Evolutionary conservation across 768 basidiomycete species (phyloP).

Genomic region (Tephrocybe rancida): DNA sequence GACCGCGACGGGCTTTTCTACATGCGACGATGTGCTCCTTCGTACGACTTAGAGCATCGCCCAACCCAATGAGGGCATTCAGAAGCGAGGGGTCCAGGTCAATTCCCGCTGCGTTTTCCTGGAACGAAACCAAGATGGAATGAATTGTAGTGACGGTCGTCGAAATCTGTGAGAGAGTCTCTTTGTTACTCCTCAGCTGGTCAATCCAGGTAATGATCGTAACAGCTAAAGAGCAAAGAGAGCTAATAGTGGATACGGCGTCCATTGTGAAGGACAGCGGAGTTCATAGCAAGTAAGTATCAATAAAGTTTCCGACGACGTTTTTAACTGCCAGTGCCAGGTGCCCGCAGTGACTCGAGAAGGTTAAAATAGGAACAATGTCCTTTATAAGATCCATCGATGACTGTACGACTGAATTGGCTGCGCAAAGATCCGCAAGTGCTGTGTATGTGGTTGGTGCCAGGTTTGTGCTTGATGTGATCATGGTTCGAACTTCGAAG

Average conservation of each 20-base stretch:
- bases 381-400: not conserved
- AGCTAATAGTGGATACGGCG: conserved; percentile 9
- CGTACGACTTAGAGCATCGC: conserved; percentile 18
- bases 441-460: not conserved
- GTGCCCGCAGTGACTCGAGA: not conserved
- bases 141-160: conserved; percentile 13
- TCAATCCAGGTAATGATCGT: conserved; percentile 18
- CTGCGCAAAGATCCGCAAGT: conserved; percentile 3
- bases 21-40: conserved; percentile 14
- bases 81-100: conserved; percentile 17
- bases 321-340: not conserved
- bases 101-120: conserved; percentile 3
- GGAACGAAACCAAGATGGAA: conserved; percentile 15
- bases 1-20: conserved; percentile 1
- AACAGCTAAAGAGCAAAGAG: conserved; percentile 18
- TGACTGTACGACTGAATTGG: not conserved
- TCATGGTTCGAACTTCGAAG: too few relatives aligned
- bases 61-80: conserved; percentile 18
- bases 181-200: conserved; percentile 17
- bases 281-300: too few relatives aligned
- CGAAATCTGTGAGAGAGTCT: conserved; percentile 11
- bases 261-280: conserved; percentile 11
- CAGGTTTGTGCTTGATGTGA: too few relatives aligned
- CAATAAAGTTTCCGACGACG: too few relatives aligned
- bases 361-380: not conserved